Evolutionary conservation across 2,329 filamentous ascomycete species (phyloP).

Genomic region (Microthyrium microscopicum): DNA sequence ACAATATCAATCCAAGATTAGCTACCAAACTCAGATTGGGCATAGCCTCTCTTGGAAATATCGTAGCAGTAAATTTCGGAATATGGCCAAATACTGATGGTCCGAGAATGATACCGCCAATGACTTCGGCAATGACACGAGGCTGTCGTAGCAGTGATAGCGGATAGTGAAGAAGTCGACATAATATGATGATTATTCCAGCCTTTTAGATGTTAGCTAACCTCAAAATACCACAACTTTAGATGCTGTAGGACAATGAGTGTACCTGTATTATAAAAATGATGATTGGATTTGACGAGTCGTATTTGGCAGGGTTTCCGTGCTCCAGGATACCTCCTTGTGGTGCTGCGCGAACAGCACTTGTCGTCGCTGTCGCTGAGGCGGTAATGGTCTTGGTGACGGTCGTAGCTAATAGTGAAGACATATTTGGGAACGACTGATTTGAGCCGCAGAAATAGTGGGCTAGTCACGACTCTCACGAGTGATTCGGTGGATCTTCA

Average conservation of each 20-base stretch:
- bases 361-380: not conserved
- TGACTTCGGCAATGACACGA: conserved; percentile 69
- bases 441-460: too few species aligned
- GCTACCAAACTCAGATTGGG: conserved; percentile 61
- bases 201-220: conserved; percentile 28
- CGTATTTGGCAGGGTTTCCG: conserved; percentile 50
- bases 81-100: conserved; percentile 81
- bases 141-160: conserved; percentile 63
- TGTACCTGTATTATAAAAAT: conserved; percentile 59
- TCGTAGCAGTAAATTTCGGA: conserved; percentile 56
- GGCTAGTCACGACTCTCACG: too few species aligned
- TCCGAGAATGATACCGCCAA: conserved; percentile 70
- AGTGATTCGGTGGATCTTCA: too few species aligned
- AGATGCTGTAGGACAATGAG: conserved; percentile 2
- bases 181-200: conserved; percentile 58
- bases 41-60: conserved; percentile 63
- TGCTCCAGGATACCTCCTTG: conserved; percentile 59
- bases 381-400: conserved; percentile 1
- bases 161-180: conserved; percentile 58
- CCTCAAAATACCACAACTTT: too few species aligned
- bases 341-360: conserved; percentile 22
- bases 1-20: conserved; percentile 69
- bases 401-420: conserved; percentile 3
- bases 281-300: conserved; percentile 54
- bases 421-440: too few species aligned